Evolutionary conservation across 495 filamentous ascomycete species (phyloP), one percentile per base, ranked within the genome.

Genomic region (Alectoria sarmentosa): DNA sequence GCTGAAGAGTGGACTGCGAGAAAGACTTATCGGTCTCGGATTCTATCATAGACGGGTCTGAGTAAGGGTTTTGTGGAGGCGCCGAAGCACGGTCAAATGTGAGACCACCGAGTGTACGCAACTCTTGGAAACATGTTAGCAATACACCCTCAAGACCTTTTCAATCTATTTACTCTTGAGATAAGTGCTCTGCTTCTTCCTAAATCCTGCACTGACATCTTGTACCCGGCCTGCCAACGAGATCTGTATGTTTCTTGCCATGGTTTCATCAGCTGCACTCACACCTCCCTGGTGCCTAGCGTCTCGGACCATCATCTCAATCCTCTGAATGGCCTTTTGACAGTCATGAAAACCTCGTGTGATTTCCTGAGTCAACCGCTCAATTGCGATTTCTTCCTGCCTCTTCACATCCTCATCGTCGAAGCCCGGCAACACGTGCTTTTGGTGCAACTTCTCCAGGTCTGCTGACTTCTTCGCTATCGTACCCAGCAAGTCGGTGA

Each of bases 101-200:
- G 63, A 86, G 79, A 41, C 85, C 86, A 60, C 86, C 84, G 23
- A 97, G 83, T 58, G 89, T 88, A 70, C 90, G 88, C 58, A 98
- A 83, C 78, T 96, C 92, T 97, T 54, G 19, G 36, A 37, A 36
- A 28, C 8, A 63, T 28, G 37, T 62, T 55, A 70, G 62, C 58
- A 65, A 21, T 9, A 36, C 36, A 7, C 17, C 36, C 34, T 21
- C 15, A 10, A 3, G n/a, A 7, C 9, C 8, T 38, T 4, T 38
- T 4, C 11, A 30, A 2, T 42, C 39, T 39, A 42, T 69, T 65
- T 78, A 96, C 93, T 98, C 73, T 93, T 96, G 62, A 98, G 76
- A 76, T 98, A 98, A 49, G 87, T 90, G 74, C 91, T 91, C 77
- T 98, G 94, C 77, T 96, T 97, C 80, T 96, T 98, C 62, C 94